Conservation (phyloP, 228 moss, liverwort and hornwort genomes). For the Sphagnum magellanicum region DNA sequence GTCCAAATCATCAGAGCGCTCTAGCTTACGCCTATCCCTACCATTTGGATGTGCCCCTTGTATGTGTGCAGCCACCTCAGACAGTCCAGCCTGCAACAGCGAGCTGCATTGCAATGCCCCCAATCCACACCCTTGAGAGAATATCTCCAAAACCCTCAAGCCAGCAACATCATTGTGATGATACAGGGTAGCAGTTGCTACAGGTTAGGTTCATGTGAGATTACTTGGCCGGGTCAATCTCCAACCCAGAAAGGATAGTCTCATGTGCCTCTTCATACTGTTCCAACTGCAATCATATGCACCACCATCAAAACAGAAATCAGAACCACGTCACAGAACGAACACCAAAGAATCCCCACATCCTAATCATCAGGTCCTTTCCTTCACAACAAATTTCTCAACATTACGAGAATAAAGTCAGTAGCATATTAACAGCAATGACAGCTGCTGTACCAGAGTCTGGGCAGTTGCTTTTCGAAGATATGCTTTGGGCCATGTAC, state of each 20-base stretch:
- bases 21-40: constrained; percentile 43
- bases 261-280: constrained; percentile 73
- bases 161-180: too few relatives aligned
- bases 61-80: constrained; percentile 25
- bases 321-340: too few relatives aligned
- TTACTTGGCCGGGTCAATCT: constrained; percentile 67
- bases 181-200: neutral
- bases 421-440: neutral
- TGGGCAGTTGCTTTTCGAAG: constrained; percentile 71
- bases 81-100: constrained; percentile 56
- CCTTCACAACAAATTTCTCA: neutral
- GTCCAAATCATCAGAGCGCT: constrained; percentile 80
- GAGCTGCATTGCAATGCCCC: constrained; percentile 29
- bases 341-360: neutral
- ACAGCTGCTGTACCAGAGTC: constrained; percentile 35
- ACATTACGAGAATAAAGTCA: neutral
- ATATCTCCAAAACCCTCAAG: too few relatives aligned
- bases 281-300: constrained; percentile 50
- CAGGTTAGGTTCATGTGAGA: neutral
- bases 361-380: neutral
- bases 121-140: neutral
- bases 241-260: constrained; percentile 64
- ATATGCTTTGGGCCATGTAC: constrained; percentile 56
- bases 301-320: neutral
- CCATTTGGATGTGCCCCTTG: constrained; percentile 35